Conservation (phyloP, 352 stramenopile genomes). For the Phytopythium kandeliae region DNA sequence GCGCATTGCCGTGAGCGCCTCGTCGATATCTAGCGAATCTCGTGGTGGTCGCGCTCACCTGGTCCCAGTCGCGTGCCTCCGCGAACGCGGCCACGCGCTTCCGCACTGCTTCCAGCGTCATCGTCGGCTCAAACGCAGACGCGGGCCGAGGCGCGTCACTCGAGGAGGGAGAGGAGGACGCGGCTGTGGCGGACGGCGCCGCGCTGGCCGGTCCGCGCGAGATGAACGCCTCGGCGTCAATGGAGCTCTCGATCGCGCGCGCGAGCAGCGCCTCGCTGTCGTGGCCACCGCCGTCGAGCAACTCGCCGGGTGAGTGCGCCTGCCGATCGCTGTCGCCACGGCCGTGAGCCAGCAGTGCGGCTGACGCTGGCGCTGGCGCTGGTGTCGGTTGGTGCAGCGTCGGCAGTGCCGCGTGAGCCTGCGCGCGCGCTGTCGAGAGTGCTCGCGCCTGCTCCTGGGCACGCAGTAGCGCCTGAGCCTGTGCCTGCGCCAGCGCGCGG, state of each 20-base stretch:
- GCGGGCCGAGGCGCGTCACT: slow-evolving; percentile 15
- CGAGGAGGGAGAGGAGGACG: slow-evolving; percentile 8
- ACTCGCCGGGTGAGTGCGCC: not conserved
- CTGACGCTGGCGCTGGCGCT: not conserved
- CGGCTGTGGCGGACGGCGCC: slow-evolving; percentile 15
- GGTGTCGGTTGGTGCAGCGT: slow-evolving; percentile 17
- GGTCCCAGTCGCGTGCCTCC: slow-evolving; percentile 27
- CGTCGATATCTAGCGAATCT: too few relatives aligned
- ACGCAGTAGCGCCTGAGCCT: slow-evolving; percentile 23
- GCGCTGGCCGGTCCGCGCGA: slow-evolving; percentile 10
- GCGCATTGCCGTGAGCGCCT: too few relatives aligned
- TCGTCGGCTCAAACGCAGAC: slow-evolving; percentile 8
- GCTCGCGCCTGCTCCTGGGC: slow-evolving; percentile 31
- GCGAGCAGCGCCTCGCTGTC: slow-evolving; percentile 51
- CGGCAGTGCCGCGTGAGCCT: slow-evolving; percentile 22
- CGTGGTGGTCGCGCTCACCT: too few relatives aligned
- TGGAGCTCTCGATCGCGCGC: slow-evolving; percentile 42
- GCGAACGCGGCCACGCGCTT: slow-evolving; percentile 19
- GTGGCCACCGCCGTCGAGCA: slow-evolving; percentile 29
- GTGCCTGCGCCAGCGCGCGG: slow-evolving; percentile 19
- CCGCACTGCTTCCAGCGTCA: slow-evolving; percentile 26
- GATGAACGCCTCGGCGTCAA: slow-evolving; percentile 36
- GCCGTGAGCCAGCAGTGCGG: not conserved
- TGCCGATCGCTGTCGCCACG: not conserved
- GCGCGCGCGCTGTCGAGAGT: too few relatives aligned